Evolutionary conservation across 1,139 yeast genomes (phyloP).

Genomic region (Blastobotrys indianensis): DNA sequence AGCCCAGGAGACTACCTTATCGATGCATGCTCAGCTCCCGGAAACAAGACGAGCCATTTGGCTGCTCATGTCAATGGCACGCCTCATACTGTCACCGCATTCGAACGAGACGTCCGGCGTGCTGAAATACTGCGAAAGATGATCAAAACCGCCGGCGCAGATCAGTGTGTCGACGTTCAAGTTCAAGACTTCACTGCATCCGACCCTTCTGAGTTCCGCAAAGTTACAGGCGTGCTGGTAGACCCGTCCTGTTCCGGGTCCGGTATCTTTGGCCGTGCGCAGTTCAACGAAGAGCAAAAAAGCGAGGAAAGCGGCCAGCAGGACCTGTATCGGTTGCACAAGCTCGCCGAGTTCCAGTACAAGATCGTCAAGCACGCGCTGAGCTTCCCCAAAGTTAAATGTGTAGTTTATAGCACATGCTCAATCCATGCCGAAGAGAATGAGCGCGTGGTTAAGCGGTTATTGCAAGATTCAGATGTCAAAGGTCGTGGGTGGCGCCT

Average conservation of each 20-base stretch:
- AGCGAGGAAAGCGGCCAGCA: slow-evolving; percentile 34
- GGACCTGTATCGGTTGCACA: slow-evolving; percentile 53
- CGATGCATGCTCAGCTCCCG: slow-evolving; percentile 98
- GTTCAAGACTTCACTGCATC: slow-evolving; percentile 78
- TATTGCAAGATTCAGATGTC: slow-evolving; percentile 56
- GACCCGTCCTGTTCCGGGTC: slow-evolving; percentile 98
- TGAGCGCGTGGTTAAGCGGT: slow-evolving; percentile 79
- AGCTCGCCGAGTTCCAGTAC: slow-evolving; percentile 79
- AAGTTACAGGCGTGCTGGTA: slow-evolving; percentile 75
- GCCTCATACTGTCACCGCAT: slow-evolving; percentile 57
- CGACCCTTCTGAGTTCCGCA: slow-evolving; percentile 53
- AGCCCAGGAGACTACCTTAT: slow-evolving; percentile 48
- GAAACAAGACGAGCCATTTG: slow-evolving; percentile 90
- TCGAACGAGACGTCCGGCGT: slow-evolving; percentile 75
- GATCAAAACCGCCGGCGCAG: slow-evolving; percentile 75
- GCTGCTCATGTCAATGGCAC: slow-evolving; percentile 51
- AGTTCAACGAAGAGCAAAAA: slow-evolving; percentile 38
- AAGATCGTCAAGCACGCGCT: slow-evolving; percentile 85
- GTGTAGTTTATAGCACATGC: slow-evolving; percentile 92
- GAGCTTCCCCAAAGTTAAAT: slow-evolving; percentile 65
- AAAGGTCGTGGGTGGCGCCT: slow-evolving; percentile 68
- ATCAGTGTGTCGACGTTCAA: slow-evolving; percentile 55
- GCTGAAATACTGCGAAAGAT: slow-evolving; percentile 68
- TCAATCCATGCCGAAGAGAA: slow-evolving; percentile 91
- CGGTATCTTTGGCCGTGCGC: slow-evolving; percentile 86